These are phyloP conservation scores for Ligustrum vulgare DNA, from an alignment of 257 asterid species.

Conservation along the genomic window DNA sequence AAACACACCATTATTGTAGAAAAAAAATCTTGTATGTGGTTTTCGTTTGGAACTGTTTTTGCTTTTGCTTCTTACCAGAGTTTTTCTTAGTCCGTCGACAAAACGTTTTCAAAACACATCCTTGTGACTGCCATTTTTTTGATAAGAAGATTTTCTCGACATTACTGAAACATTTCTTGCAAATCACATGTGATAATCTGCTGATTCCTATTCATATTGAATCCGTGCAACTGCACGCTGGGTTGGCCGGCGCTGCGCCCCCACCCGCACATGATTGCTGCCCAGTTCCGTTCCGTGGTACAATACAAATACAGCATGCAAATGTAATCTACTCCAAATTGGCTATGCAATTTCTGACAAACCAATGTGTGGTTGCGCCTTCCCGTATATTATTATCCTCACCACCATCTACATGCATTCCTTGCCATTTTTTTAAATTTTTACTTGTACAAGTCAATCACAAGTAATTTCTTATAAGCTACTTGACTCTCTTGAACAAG, in stretches of 20 bases:
- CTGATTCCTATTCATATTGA: background rate
- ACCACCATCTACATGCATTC: background rate
- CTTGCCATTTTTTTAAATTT: background rate
- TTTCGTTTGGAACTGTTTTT: too few relatives aligned
- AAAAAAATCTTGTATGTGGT: too few relatives aligned
- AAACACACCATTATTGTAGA: too few relatives aligned
- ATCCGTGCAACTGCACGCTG: background rate
- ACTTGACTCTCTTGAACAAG: background rate
- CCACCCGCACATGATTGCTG: background rate
- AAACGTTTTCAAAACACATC: too few relatives aligned
- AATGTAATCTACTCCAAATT: background rate
- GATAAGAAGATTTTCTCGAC: too few relatives aligned
- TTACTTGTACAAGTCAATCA: too few relatives aligned
- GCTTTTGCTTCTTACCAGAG: too few relatives aligned
- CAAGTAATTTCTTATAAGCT: too few relatives aligned
- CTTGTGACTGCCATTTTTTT: too few relatives aligned
- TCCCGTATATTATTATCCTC: background rate
- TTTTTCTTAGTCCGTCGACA: too few relatives aligned
- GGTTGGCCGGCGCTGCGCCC: background rate
- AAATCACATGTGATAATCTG: background rate
- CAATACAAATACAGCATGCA: background rate
- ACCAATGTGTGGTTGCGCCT: background rate
- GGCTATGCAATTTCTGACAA: slow-evolving; percentile 1
- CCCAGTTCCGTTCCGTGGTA: background rate
- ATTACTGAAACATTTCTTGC: too few relatives aligned